Evolutionary conservation across 2,329 filamentous ascomycete species (phyloP).

Genomic region (Apiospora kogelbergensis): DNA sequence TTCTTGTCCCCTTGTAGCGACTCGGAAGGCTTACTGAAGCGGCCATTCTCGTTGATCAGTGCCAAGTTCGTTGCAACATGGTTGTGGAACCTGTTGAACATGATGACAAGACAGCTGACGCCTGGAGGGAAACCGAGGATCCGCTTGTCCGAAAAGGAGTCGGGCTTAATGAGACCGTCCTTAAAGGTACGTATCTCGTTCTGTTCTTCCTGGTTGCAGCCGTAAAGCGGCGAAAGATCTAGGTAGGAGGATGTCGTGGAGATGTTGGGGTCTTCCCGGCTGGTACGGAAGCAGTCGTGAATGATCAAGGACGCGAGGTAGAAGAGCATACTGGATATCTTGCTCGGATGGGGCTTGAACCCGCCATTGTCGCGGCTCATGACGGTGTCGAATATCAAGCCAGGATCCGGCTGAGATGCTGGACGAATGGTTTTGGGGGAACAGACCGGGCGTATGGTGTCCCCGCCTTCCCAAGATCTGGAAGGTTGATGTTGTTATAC

Average conservation of each 20-base stretch:
- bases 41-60: slow-evolving; percentile 79
- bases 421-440: slow-evolving; percentile 56
- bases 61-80: slow-evolving; percentile 77
- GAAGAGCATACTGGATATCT: slow-evolving; percentile 74
- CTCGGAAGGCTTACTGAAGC: slow-evolving; percentile 67
- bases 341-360: slow-evolving; percentile 66
- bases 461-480: slow-evolving; percentile 63
- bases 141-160: slow-evolving; percentile 70
- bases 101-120: slow-evolving; percentile 69
- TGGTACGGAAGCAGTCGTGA: slow-evolving; percentile 31
- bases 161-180: slow-evolving; percentile 70
- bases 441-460: slow-evolving; percentile 70
- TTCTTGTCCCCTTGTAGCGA: slow-evolving; percentile 38
- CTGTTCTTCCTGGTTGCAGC: slow-evolving; percentile 66
- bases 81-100: slow-evolving; percentile 88
- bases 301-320: slow-evolving; percentile 72
- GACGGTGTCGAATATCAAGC: slow-evolving; percentile 66
- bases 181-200: slow-evolving; percentile 68
- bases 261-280: slow-evolving; percentile 8
- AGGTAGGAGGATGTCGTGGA: slow-evolving; percentile 72
- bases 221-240: slow-evolving; percentile 71
- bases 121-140: slow-evolving; percentile 71
- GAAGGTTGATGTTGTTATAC: slow-evolving; percentile 59
- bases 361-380: slow-evolving; percentile 53
- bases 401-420: slow-evolving; percentile 62